Percentiles rank a stretch among this genome's conserved stretches.
Conservation (phyloP, 2,329 filamentous ascomycete genomes). For the Coniochaeta sp. region DNA sequence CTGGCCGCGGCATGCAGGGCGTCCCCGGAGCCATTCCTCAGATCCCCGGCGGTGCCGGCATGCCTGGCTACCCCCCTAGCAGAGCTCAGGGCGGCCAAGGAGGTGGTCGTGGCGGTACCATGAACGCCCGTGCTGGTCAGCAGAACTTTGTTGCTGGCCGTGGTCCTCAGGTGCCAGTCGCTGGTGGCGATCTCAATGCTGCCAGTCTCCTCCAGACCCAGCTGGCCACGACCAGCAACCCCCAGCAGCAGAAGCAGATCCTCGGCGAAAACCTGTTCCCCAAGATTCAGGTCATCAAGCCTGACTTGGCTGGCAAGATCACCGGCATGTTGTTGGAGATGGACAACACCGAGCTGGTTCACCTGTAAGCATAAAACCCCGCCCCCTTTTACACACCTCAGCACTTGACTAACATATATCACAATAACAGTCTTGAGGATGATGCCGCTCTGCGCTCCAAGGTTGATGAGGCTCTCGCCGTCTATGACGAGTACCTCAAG, state of each 20-base stretch:
- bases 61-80: constrained; percentile 47
- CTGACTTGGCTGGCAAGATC: constrained; percentile 96
- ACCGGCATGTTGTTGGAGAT: constrained; percentile 99
- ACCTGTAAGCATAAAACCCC: constrained; percentile 76
- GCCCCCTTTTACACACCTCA: background rate
- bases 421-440: constrained; percentile 73
- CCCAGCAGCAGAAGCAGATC: constrained; percentile 94
- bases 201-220: constrained; percentile 46
- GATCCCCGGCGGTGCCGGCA: constrained; percentile 40
- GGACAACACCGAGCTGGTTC: constrained; percentile 91
- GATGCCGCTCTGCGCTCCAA: constrained; percentile 84
- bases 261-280: constrained; percentile 96
- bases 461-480: constrained; percentile 93
- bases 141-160: constrained; percentile 35
- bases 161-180: constrained; percentile 28
- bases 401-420: constrained; percentile 7
- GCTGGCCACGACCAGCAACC: constrained; percentile 42
- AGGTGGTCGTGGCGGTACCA: constrained; percentile 30
- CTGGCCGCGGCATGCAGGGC: constrained; percentile 65
- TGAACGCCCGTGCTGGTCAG: constrained; percentile 25
- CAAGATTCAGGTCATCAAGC: constrained; percentile 93
- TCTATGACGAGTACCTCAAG: constrained; percentile 99
- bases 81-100: constrained; percentile 39
- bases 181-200: constrained; percentile 29
- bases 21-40: constrained; percentile 47